Conservation (phyloP, 2,329 filamentous ascomycete species). For the Fusarium napiforme region DNA sequence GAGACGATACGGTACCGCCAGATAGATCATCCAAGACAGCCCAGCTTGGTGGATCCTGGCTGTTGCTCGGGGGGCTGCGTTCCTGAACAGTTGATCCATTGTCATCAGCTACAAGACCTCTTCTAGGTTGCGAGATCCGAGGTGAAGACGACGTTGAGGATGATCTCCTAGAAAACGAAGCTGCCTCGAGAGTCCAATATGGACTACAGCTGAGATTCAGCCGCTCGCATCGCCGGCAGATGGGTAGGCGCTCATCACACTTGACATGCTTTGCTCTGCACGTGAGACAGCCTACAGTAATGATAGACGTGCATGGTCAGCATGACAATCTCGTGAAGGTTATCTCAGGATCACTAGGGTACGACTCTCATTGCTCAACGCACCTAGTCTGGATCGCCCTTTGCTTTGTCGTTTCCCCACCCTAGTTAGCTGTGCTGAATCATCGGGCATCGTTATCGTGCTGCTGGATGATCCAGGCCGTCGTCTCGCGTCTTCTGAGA, state of each 20-base stretch:
- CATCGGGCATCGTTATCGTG: neutral
- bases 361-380: neutral
- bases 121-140: neutral
- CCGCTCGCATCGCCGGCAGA: neutral
- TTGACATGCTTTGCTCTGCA: neutral
- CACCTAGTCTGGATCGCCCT: neutral
- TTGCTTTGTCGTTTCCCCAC: neutral
- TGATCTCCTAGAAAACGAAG: neutral
- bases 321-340: neutral
- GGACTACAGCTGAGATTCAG: neutral
- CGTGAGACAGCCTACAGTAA: neutral
- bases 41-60: neutral
- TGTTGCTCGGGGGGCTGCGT: neutral
- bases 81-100: neutral
- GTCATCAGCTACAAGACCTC: neutral
- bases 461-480: neutral
- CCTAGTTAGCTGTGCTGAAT: rapidly evolving
- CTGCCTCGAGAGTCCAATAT: neutral
- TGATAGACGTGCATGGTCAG: neutral
- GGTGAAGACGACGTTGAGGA: neutral
- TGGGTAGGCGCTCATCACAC: neutral
- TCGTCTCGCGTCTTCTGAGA: neutral
- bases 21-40: neutral
- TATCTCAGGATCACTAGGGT: neutral
- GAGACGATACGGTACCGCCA: neutral